Evolutionary conservation across 2,329 filamentous ascomycete genomes (phyloP).

Genomic region (Penicillium freii): DNA sequence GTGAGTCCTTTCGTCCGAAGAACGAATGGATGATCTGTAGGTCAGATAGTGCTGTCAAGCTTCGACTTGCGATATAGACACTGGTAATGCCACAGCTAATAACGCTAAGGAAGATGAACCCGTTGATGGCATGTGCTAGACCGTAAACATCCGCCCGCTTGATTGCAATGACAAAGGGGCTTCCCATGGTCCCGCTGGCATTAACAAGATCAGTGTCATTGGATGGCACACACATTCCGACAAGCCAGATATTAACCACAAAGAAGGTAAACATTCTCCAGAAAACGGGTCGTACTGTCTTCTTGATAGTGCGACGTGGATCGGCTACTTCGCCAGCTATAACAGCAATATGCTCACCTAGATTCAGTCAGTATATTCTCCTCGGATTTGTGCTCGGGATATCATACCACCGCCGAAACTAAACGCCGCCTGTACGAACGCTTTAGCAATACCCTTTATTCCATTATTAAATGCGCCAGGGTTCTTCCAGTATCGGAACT

Average conservation of each 20-base stretch:
- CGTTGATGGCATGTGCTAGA: constrained; percentile 34
- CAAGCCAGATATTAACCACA: constrained; percentile 37
- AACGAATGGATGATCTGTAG: constrained; percentile 25
- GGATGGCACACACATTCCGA: constrained; percentile 37
- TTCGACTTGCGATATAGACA: constrained; percentile 35
- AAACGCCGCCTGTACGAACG: constrained; percentile 37
- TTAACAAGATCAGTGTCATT: constrained; percentile 30
- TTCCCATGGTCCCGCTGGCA: constrained; percentile 30
- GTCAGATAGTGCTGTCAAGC: constrained; percentile 34
- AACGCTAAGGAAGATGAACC: constrained; percentile 37
- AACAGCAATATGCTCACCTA: constrained; percentile 34
- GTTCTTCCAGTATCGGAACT: constrained; percentile 32
- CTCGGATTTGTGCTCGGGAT: not conserved
- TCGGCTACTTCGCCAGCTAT: constrained; percentile 34
- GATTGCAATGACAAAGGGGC: constrained; percentile 33
- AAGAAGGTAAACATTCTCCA: constrained; percentile 39
- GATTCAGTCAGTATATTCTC: not conserved
- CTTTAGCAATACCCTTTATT: constrained; percentile 37
- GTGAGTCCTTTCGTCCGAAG: constrained; percentile 23
- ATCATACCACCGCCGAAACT: constrained; percentile 31
- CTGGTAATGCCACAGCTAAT: constrained; percentile 38
- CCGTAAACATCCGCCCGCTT: constrained; percentile 31
- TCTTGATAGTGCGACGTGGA: constrained; percentile 32
- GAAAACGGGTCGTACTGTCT: constrained; percentile 33
- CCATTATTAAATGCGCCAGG: constrained; percentile 32